Conservation (phyloP, 352 stramenopile species). For the Phytophthora citrophthora region DNA sequence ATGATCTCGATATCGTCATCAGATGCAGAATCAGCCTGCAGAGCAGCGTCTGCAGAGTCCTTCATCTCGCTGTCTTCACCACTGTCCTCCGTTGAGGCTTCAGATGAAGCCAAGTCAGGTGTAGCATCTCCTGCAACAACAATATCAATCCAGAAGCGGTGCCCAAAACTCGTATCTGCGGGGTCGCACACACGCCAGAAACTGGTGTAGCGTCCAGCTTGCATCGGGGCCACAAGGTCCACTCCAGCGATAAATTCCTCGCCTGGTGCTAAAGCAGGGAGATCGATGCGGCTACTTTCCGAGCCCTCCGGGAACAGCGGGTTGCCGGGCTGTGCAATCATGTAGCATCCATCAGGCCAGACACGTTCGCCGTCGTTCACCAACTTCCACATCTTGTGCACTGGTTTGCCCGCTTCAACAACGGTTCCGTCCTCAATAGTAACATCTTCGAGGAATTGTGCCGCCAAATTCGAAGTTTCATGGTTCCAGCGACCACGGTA, state of each 20-base stretch:
- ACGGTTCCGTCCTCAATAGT: constrained; percentile 79
- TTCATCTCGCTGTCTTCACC: constrained; percentile 29
- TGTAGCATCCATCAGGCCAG: constrained; percentile 62
- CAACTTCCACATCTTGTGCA: constrained; percentile 84
- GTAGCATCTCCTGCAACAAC: constrained; percentile 36
- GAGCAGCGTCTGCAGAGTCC: constrained; percentile 4
- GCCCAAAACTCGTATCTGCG: constrained; percentile 71
- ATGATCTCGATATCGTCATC: constrained; percentile 56
- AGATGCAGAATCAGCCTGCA: constrained; percentile 15
- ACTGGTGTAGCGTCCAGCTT: constrained; percentile 73
- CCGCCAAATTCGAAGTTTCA: constrained; percentile 35
- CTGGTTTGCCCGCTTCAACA: constrained; percentile 45
- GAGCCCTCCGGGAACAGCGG: constrained; percentile 39
- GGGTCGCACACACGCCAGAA: constrained; percentile 85
- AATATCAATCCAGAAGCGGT: constrained; percentile 89
- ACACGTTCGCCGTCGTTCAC: constrained; percentile 61
- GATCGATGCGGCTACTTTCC: constrained; percentile 32
- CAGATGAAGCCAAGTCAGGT: constrained; percentile 11
- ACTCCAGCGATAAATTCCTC: constrained; percentile 43
- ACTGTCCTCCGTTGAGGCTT: constrained; percentile 11
- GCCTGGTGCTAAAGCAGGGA: constrained; percentile 38
- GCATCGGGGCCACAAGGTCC: constrained; percentile 38
- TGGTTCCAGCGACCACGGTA: constrained; percentile 18
- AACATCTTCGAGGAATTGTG: constrained; percentile 78
- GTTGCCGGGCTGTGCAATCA: constrained; percentile 47